Evolutionary conservation across 148 eudicot genomes (phyloP).

Genomic region (Rheum nobile): DNA sequence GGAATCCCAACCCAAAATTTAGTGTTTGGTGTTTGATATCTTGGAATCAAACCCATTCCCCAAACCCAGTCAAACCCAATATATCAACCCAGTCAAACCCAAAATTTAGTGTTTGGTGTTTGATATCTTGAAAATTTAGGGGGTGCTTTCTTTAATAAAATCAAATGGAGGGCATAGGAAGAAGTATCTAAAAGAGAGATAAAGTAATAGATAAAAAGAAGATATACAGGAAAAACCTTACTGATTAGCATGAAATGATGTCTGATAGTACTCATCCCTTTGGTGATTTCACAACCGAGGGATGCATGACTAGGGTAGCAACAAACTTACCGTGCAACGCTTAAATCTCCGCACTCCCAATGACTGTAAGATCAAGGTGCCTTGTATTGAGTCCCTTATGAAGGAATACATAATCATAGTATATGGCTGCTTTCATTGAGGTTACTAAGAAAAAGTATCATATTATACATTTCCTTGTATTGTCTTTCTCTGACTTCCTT

Average conservation of each 20-base stretch:
- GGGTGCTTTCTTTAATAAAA: background rate
- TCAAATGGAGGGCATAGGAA: background rate
- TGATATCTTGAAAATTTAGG: background rate
- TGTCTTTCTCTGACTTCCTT: background rate
- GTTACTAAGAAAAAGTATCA: background rate
- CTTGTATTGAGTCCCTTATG: background rate
- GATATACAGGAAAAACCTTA: background rate
- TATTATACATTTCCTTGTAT: background rate
- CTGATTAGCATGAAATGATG: background rate
- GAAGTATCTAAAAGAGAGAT: background rate
- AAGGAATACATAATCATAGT: background rate
- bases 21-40: no score
- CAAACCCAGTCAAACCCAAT: no score
- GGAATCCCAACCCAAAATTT: no score
- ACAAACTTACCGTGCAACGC: background rate
- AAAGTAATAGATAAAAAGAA: background rate
- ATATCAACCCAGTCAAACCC: no score
- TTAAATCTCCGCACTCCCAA: background rate
- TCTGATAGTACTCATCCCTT: background rate
- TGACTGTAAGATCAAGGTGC: background rate
- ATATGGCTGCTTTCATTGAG: background rate
- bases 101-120: no score
- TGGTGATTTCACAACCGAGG: background rate
- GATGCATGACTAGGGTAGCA: background rate
- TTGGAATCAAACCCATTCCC: no score